Base-by-base conservation (phyloP, 208 protist genomes). In the Kentomonas sorsogonicus region DNA sequence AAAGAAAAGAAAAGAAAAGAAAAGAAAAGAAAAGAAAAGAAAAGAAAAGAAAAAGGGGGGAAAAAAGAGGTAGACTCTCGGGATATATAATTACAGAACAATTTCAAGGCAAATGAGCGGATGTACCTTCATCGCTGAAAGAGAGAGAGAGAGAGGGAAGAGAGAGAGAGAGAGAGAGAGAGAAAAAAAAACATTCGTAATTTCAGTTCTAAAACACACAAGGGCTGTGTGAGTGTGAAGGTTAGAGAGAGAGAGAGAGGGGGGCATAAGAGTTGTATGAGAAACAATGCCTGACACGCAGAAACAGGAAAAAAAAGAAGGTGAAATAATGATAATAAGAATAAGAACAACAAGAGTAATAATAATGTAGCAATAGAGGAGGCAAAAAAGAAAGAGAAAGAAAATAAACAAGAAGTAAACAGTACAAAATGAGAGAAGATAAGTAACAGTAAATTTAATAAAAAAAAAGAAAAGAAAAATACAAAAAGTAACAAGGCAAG, bases 381-480 rank as follows among this genome's bases (percentile, higher is more conserved):
- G n/a, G 23, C 18, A 56, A 56, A 36, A 23, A 26, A 13, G 26
- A 58, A 58, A 23, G 43, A 45, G 10, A 58, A 45, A 18, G 11
- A 16, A 18, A 41, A 41, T 16, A 18, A 18, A 18, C 16, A 18
- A 11, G 38, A 41, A 41, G 38, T 11, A 16, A 41, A 41, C 11
- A 41, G 16, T 18, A 41, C 11, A 41, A 58, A 58, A 43, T 4
- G 27, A 46, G 20, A 45, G 40, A 45, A 34, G 43, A 34, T 46
- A 45, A 40, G 16, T 5, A 57, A 44, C 38, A 55, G 10, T 9
- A 18, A 44, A 43, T 7, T 5, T 40, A 47, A 4, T 27, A 45
- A 45, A 41, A 58, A 46, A 2, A 27, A 46, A 25, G 20, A 30
- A 58, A 58, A 58, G 13, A 58, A 46, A 30, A 31, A 51, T 7